A percentile compares a stretch with the other conserved stretches of the same genome.
These are phyloP conservation scores for Melampsora larici-populina DNA, from an alignment of 1,284 basidiomycete species.

Conservation along the genomic window DNA sequence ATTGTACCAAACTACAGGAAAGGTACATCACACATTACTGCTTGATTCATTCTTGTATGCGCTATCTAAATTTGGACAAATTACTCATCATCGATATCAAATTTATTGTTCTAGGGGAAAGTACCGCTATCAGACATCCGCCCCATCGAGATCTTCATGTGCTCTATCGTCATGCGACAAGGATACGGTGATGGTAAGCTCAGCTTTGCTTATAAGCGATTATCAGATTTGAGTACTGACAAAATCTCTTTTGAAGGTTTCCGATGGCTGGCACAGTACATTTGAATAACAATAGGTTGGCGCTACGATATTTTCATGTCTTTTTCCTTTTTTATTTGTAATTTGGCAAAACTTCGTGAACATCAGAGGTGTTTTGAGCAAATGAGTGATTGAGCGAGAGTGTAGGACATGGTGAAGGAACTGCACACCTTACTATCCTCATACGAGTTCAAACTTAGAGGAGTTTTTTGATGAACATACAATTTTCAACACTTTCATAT, in stretches of 20 bases:
- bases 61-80: background rate
- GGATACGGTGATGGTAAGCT: slow-evolving; percentile 86
- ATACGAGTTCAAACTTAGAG: too few species aligned
- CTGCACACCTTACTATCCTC: too few species aligned
- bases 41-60: background rate
- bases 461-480: too few species aligned
- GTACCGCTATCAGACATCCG: slow-evolving; percentile 94
- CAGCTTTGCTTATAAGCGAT: background rate
- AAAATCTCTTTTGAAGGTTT: slow-evolving; percentile 57
- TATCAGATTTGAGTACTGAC: background rate
- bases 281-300: slow-evolving; percentile 54
- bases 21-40: slow-evolving; percentile 61
- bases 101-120: slow-evolving; percentile 68
- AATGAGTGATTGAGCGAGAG: too few species aligned
- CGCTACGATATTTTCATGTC: too few species aligned
- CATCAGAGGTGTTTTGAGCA: too few species aligned
- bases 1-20: slow-evolving; percentile 97
- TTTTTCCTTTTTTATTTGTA: too few species aligned
- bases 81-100: slow-evolving; percentile 10
- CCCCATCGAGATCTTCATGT: slow-evolving; percentile 99
- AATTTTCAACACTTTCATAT: too few species aligned
- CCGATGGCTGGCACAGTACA: slow-evolving; percentile 98
- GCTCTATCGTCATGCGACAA: slow-evolving; percentile 97
- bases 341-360: too few species aligned
- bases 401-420: too few species aligned